A percentile compares a stretch with the other conserved stretches of the same genome.
These are phyloP conservation scores for Pseudocercospora macadamiae DNA, from an alignment of 2,329 filamentous ascomycete species.

Conservation along the genomic window DNA sequence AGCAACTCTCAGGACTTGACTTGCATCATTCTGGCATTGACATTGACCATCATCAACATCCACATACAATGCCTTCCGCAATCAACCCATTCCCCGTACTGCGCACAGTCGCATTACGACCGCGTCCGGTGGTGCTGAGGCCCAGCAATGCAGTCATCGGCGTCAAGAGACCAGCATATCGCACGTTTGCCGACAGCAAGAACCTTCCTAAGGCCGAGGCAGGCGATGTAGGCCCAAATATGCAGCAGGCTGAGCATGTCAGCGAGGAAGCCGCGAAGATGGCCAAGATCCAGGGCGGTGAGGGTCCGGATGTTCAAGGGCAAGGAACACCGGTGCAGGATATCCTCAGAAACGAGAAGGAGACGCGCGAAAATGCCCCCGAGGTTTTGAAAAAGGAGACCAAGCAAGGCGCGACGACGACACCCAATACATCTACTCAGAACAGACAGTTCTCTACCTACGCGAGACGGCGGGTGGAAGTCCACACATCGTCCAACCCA, in stretches of 20 bases:
- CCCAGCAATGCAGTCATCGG: constrained; percentile 26
- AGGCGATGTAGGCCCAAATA: constrained; percentile 50
- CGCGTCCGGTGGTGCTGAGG: constrained; percentile 22
- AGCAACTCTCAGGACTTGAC: too few relatives aligned
- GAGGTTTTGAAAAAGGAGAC: constrained; percentile 67
- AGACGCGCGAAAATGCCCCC: constrained; percentile 64
- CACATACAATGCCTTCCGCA: constrained; percentile 21
- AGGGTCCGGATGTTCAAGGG: constrained; percentile 61
- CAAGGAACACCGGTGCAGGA: constrained; percentile 70
- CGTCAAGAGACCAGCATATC: constrained; percentile 27
- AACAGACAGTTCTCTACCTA: constrained; percentile 62
- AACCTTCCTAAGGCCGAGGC: constrained; percentile 34
- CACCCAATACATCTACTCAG: constrained; percentile 23
- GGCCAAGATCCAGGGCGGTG: constrained; percentile 59
- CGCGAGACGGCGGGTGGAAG: constrained; percentile 40
- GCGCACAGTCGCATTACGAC: constrained; percentile 27
- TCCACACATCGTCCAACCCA: constrained; percentile 11
- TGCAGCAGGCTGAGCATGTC: constrained; percentile 60
- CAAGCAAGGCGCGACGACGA: constrained; percentile 42
- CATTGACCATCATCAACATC: too few relatives aligned
- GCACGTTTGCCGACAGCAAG: constrained; percentile 36
- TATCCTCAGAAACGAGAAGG: constrained; percentile 65
- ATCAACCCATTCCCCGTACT: constrained; percentile 27
- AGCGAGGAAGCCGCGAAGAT: constrained; percentile 67
- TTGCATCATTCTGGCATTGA: too few relatives aligned